Percentiles rank a stretch among this genome's conserved stretches.
phyloP scores from a whole-genome alignment of 805 yeast species.

The Isabelozyma pseudorhagii region DNA sequence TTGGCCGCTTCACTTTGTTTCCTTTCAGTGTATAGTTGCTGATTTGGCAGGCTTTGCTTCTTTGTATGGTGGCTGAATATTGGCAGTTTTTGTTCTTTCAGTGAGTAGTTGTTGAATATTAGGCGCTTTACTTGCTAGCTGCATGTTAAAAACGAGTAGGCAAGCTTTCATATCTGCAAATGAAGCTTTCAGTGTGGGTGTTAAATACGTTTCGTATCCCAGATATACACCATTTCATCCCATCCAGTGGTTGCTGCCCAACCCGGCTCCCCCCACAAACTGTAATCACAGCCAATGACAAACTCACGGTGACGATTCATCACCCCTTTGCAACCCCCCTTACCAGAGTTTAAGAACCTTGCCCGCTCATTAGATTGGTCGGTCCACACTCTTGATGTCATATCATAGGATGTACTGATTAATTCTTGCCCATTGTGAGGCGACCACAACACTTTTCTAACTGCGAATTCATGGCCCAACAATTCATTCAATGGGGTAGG shows the following conservation, averaged over 20 bases:
- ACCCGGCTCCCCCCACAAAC: constrained; percentile 94
- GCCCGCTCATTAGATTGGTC: constrained; percentile 65
- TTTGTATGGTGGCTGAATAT: too few species aligned
- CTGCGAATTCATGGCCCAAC: constrained; percentile 86
- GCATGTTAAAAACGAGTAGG: not conserved
- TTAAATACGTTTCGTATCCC: constrained; percentile 61
- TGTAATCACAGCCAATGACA: constrained; percentile 92
- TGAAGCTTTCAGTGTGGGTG: too few species aligned
- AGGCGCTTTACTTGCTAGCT: too few species aligned
- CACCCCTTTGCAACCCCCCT: constrained; percentile 53
- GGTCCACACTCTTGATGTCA: constrained; percentile 86
- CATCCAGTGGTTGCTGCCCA: constrained; percentile 94
- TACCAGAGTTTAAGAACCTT: constrained; percentile 32
- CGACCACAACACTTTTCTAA: constrained; percentile 80
- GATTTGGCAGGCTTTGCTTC: too few species aligned
- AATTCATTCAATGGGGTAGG: constrained; percentile 75
- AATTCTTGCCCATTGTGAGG: constrained; percentile 77
- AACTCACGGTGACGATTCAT: constrained; percentile 81
- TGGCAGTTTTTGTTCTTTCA: too few species aligned
- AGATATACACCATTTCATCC: constrained; percentile 92
- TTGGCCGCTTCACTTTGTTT: too few species aligned
- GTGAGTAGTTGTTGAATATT: too few species aligned
- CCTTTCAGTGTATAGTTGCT: too few species aligned
- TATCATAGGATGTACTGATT: constrained; percentile 81
- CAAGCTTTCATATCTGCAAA: not conserved